phyloP scores from a whole-genome alignment of 257 asterid species.

The Nicotiana tomentosiformis region DNA sequence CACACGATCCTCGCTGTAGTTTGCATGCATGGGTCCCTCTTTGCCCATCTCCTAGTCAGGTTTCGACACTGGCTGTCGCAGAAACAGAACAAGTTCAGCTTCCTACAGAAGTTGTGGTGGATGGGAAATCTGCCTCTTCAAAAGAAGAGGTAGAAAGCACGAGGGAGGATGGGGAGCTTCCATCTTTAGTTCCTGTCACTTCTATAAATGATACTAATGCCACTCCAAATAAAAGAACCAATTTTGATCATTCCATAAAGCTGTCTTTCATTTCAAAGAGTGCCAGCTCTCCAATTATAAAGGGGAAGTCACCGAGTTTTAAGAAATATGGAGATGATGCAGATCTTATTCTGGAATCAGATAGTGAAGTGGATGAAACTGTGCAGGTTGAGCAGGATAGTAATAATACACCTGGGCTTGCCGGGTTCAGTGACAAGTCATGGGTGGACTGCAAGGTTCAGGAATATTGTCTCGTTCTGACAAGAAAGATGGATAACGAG shows the following conservation, averaged over 20 bases:
- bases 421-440: slow-evolving; percentile 22
- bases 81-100: slow-evolving; percentile 47
- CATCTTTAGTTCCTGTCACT: slow-evolving; percentile 44
- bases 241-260: slow-evolving; percentile 46
- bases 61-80: slow-evolving; percentile 23
- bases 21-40: slow-evolving; percentile 59
- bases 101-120: slow-evolving; percentile 30
- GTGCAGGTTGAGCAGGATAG: slow-evolving; percentile 44
- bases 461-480: slow-evolving; percentile 60
- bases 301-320: slow-evolving; percentile 64
- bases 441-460: slow-evolving; percentile 63
- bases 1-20: slow-evolving; percentile 69
- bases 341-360: slow-evolving; percentile 82
- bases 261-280: slow-evolving; percentile 61
- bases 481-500: slow-evolving; percentile 40
- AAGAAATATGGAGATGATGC: slow-evolving; percentile 63
- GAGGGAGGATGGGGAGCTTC: slow-evolving; percentile 96
- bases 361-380: slow-evolving; percentile 66
- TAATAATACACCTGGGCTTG: slow-evolving; percentile 26
- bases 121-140: slow-evolving; percentile 33
- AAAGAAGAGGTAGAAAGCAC: slow-evolving; percentile 52
- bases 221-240: slow-evolving; percentile 42
- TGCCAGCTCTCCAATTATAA: slow-evolving; percentile 49
- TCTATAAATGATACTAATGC: slow-evolving; percentile 29
- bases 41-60: slow-evolving; percentile 28